Conservation (phyloP, 139 green algal genomes). For the Micractinium sp. region DNA sequence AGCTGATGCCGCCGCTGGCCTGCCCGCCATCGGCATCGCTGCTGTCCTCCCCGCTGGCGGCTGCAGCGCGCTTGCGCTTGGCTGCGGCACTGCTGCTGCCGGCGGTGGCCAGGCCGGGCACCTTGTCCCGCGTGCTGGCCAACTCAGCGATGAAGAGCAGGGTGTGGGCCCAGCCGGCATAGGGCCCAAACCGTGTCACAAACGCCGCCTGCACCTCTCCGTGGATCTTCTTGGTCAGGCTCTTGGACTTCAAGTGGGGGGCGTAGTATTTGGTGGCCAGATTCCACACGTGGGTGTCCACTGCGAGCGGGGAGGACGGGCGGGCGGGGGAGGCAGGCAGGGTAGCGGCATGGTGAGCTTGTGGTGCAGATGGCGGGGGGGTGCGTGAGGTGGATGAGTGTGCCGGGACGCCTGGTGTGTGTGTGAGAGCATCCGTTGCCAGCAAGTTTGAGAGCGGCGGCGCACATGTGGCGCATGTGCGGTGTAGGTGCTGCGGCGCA, state of each 20-base stretch:
- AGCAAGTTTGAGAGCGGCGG: too few species aligned
- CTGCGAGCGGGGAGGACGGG: conserved; percentile 51
- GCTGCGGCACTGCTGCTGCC: not conserved
- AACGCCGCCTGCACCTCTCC: conserved; percentile 67
- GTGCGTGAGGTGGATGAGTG: too few species aligned
- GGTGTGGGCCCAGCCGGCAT: conserved; percentile 94
- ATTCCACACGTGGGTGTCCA: conserved; percentile 98
- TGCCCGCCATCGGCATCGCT: not conserved
- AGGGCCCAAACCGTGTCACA: conserved; percentile 77
- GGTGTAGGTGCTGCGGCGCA: too few species aligned
- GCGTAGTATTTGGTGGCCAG: conserved; percentile 80
- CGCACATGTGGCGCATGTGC: too few species aligned
- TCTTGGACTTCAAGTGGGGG: conserved; percentile 78
- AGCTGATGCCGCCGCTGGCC: not conserved
- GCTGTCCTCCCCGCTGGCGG: not conserved
- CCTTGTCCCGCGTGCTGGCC: conserved; percentile 53
- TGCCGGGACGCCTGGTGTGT: too few species aligned
- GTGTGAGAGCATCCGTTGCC: too few species aligned
- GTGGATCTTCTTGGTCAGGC: conserved; percentile 68
- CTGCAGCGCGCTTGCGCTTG: not conserved
- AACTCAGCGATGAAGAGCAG: conserved; percentile 92
- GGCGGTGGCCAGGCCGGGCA: not conserved
- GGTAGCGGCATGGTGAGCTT: too few species aligned
- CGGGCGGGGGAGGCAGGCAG: too few species aligned
- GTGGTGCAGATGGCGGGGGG: too few species aligned